phyloP scores from a whole-genome alignment of 1,284 basidiomycete species.

The Volvariella volvacea region DNA sequence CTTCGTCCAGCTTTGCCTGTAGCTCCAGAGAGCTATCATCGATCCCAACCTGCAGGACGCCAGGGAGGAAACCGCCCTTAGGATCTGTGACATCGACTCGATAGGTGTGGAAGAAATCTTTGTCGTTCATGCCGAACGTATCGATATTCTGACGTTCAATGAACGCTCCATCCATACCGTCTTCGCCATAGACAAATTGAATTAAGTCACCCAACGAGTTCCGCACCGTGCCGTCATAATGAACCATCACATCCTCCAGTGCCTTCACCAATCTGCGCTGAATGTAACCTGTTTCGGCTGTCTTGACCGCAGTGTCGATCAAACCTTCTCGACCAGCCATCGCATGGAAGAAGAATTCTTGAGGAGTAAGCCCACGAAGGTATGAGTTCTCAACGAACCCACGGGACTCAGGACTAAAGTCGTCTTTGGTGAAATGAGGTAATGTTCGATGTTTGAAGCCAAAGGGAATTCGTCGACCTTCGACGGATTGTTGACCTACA shows the following conservation, averaged over 20 bases:
- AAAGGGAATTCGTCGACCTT: slow-evolving; percentile 97
- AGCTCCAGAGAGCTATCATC: slow-evolving; percentile 85
- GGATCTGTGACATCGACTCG: slow-evolving; percentile 89
- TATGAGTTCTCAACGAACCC: slow-evolving; percentile 99
- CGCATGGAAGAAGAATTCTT: slow-evolving; percentile 99
- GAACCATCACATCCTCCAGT: slow-evolving; percentile 95
- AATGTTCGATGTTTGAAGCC: slow-evolving; percentile 96
- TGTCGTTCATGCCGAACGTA: slow-evolving; percentile 79
- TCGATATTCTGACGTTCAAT: slow-evolving; percentile 95
- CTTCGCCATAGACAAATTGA: slow-evolving; percentile 97
- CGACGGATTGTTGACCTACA: slow-evolving; percentile 98
- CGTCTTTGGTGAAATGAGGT: slow-evolving; percentile 98
- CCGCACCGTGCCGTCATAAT: slow-evolving; percentile 96
- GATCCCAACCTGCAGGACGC: slow-evolving; percentile 89
- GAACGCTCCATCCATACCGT: slow-evolving; percentile 97
- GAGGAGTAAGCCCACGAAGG: slow-evolving; percentile 91
- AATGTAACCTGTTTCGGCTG: slow-evolving; percentile 99
- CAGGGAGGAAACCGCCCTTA: slow-evolving; percentile 69
- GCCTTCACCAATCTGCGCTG: slow-evolving; percentile 98
- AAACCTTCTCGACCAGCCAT: slow-evolving; percentile 99
- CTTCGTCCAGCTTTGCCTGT: slow-evolving; percentile 87
- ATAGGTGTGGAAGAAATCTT: slow-evolving; percentile 86
- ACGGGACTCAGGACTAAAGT: slow-evolving; percentile 97
- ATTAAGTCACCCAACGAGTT: slow-evolving; percentile 95
- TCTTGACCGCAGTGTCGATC: slow-evolving; percentile 99